phyloP scores from a whole-genome alignment of 192 early-diverging fungal genomes.

The Rhizoclosmatium sp. region DNA sequence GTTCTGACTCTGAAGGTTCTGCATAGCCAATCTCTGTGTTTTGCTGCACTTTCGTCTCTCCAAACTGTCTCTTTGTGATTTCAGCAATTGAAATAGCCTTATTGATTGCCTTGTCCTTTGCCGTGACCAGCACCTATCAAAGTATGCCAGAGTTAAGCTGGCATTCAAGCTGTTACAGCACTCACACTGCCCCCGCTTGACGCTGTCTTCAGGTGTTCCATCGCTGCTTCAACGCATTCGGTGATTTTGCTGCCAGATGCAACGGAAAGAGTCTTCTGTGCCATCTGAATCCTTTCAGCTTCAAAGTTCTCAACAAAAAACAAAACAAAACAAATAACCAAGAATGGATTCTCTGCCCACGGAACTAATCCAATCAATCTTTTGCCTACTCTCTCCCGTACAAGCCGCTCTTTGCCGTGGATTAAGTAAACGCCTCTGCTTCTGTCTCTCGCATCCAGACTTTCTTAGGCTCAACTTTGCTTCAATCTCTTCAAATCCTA shows the following conservation, averaged over 20 bases:
- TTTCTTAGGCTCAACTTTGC: no score
- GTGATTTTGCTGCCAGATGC: neutral
- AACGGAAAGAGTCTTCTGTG: neutral
- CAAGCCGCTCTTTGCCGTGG: no score
- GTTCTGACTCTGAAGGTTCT: neutral
- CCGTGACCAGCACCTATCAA: neutral
- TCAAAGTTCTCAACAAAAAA: no score
- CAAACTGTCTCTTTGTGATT: constrained; percentile 13
- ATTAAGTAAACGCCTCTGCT: no score
- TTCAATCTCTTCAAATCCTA: no score
- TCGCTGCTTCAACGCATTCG: neutral
- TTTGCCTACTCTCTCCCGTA: no score
- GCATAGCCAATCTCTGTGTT: neutral
- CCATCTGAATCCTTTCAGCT: neutral
- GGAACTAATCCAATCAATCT: no score
- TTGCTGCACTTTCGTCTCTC: neutral
- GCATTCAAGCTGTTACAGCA: neutral
- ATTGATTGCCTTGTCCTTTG: constrained; percentile 8
- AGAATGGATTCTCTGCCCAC: no score
- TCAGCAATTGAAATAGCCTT: constrained; percentile 8
- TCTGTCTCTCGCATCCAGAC: no score
- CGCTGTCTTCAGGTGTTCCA: neutral
- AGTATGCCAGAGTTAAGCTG: neutral
- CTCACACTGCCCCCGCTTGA: neutral
- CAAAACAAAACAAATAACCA: no score